A percentile compares a stretch with the other conserved stretches of the same genome.
These are phyloP conservation scores for Phytopythium vexans DNA, from an alignment of 352 stramenopile genomes.

Conservation along the genomic window DNA sequence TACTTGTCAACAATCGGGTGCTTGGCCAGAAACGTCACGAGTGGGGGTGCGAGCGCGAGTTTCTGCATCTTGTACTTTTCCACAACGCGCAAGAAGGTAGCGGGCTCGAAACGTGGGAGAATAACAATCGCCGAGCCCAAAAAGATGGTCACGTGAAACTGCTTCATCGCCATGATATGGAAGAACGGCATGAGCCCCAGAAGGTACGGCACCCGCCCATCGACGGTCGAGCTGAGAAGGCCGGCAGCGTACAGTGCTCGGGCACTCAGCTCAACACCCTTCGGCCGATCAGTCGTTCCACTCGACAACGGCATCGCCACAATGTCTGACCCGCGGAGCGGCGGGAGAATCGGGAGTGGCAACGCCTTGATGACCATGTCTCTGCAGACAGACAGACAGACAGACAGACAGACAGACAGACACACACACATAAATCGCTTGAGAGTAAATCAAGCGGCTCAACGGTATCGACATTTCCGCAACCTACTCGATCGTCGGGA, in stretches of 20 bases:
- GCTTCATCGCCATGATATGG: constrained; percentile 87
- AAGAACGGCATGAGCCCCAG: constrained; percentile 87
- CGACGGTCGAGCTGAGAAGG: constrained; percentile 43
- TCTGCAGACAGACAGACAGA: too few species aligned
- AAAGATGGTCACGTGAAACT: constrained; percentile 69
- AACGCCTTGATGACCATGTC: constrained; percentile 30
- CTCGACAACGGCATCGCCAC: constrained; percentile 88
- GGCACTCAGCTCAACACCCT: constrained; percentile 87
- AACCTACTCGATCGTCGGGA: constrained; percentile 31
- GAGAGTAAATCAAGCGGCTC: neutral
- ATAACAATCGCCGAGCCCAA: constrained; percentile 71
- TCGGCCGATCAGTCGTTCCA: constrained; percentile 89
- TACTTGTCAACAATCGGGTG: constrained; percentile 85
- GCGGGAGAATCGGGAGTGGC: constrained; percentile 21
- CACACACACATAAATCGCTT: constrained; percentile 3
- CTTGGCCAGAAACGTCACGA: constrained; percentile 79
- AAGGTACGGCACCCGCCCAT: constrained; percentile 29
- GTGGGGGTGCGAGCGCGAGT: constrained; percentile 77
- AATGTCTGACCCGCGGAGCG: constrained; percentile 21
- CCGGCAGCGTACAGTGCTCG: constrained; percentile 77
- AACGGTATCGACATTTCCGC: neutral
- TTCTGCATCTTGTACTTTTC: constrained; percentile 55
- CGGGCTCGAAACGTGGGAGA: constrained; percentile 83
- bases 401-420: too few species aligned
- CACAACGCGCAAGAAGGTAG: constrained; percentile 79